Percentiles rank a stretch among this genome's conserved stretches.
phyloP scores from a whole-genome alignment of 148 eudicot genomes.

The Diospyros kaki region DNA sequence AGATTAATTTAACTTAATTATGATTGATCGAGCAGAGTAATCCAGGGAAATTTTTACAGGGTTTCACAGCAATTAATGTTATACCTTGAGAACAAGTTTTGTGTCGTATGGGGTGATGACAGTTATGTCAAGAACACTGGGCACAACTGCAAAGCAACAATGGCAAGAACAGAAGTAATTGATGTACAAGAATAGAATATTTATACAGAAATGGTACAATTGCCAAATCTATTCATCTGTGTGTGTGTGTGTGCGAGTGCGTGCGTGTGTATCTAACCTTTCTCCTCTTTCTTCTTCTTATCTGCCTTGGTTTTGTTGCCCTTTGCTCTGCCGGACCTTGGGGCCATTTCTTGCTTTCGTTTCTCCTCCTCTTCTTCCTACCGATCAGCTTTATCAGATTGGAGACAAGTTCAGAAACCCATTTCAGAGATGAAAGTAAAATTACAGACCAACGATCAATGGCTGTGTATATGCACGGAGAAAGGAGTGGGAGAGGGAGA shows the following conservation, averaged over 20 bases:
- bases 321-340: conserved; percentile 74
- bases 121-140: conserved; percentile 73
- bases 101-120: conserved; percentile 86
- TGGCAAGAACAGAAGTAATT: not conserved
- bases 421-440: conserved; percentile 7
- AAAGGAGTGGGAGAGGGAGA: not conserved
- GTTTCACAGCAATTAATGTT: too few species aligned
- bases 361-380: not conserved
- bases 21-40: not conserved
- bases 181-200: not conserved
- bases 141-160: conserved; percentile 60
- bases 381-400: not conserved
- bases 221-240: not conserved
- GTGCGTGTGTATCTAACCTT: conserved; percentile 32
- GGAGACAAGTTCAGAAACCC: conserved; percentile 17
- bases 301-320: conserved; percentile 66
- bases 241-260: not conserved
- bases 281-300: conserved; percentile 90
- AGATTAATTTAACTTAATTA: not conserved
- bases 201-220: not conserved
- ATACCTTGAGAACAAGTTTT: conserved; percentile 77
- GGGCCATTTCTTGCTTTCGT: conserved; percentile 54
- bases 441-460: not conserved
- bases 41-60: too few species aligned
- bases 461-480: not conserved